These are phyloP conservation scores for Hymenoscyphus occultus DNA, from an alignment of 2,329 filamentous ascomycete species.

Conservation along the genomic window DNA sequence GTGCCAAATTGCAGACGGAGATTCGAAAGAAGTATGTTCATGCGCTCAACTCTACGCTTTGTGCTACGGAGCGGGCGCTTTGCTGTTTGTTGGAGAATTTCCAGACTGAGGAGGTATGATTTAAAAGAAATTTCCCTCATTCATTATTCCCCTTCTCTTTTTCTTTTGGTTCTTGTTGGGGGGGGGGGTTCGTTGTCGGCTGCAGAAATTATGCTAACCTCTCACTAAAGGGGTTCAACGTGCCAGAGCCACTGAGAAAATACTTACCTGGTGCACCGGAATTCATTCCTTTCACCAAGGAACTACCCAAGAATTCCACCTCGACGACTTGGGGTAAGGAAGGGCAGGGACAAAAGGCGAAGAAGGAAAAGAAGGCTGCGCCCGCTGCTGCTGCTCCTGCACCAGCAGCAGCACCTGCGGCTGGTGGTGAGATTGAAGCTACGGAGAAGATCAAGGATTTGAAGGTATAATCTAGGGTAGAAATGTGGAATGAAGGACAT, in stretches of 20 bases:
- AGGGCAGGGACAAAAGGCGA: slow-evolving; percentile 39
- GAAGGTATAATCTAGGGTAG: neutral
- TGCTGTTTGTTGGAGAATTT: slow-evolving; percentile 98
- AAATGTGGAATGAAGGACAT: too few species aligned
- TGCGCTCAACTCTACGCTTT: slow-evolving; percentile 84
- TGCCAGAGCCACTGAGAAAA: slow-evolving; percentile 80
- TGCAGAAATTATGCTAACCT: neutral
- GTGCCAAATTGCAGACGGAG: slow-evolving; percentile 81
- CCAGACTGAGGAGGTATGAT: slow-evolving; percentile 76
- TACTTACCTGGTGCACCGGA: slow-evolving; percentile 88
- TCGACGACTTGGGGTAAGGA: slow-evolving; percentile 46
- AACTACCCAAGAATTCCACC: slow-evolving; percentile 73
- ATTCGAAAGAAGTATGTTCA: slow-evolving; percentile 92
- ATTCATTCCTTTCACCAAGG: slow-evolving; percentile 85
- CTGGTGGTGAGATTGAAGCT: neutral
- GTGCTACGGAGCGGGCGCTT: slow-evolving; percentile 85
- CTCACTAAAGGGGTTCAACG: slow-evolving; percentile 61
- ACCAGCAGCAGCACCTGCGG: neutral
- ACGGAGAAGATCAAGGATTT: neutral
- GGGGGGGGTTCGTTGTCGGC: too few species aligned
- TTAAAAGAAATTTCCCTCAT: neutral
- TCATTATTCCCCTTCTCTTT: neutral
- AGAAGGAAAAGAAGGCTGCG: slow-evolving; percentile 33
- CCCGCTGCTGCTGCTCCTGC: slow-evolving; percentile 26
- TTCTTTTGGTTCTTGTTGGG: neutral